phyloP scores from a whole-genome alignment of 805 yeast genomes.

The Wickerhamomyces pijperi region DNA sequence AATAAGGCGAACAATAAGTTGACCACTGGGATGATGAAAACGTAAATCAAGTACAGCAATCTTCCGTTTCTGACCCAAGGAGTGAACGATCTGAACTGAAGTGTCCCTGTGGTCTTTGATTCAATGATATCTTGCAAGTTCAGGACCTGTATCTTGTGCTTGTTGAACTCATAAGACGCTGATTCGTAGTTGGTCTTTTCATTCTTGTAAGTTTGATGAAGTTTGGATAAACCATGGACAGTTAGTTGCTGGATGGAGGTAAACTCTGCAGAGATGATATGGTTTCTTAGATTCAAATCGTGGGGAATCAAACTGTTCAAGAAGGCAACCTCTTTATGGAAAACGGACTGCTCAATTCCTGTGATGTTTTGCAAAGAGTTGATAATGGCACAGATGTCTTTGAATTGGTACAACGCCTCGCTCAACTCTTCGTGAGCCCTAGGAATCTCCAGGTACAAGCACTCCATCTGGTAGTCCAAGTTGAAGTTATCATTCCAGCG shows the following conservation, averaged over 20 bases:
- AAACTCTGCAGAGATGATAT: slow-evolving; percentile 15
- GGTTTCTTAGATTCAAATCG: slow-evolving; percentile 13
- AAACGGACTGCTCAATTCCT: slow-evolving; percentile 12
- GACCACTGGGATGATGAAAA: slow-evolving; percentile 33
- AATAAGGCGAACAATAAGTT: slow-evolving; percentile 32
- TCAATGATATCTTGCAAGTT: slow-evolving; percentile 47
- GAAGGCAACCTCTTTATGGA: slow-evolving; percentile 7
- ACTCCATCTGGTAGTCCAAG: slow-evolving; percentile 22
- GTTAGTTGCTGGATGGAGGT: slow-evolving; percentile 18
- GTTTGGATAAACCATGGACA: slow-evolving; percentile 32
- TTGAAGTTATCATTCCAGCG: slow-evolving; percentile 24
- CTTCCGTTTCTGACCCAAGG: slow-evolving; percentile 27
- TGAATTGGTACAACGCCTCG: slow-evolving; percentile 50
- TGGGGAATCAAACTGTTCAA: slow-evolving; percentile 8
- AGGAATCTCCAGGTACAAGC: slow-evolving; percentile 44
- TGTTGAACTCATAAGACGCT: slow-evolving; percentile 44
- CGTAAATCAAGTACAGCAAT: slow-evolving; percentile 28
- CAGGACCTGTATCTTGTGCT: slow-evolving; percentile 35
- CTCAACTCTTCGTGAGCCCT: slow-evolving; percentile 45
- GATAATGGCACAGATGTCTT: slow-evolving; percentile 53
- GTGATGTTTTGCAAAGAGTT: slow-evolving; percentile 28
- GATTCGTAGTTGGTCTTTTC: slow-evolving; percentile 43
- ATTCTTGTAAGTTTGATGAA: slow-evolving; percentile 40
- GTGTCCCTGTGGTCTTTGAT: slow-evolving; percentile 24
- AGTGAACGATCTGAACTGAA: slow-evolving; percentile 20